Evolutionary conservation across 1,284 basidiomycete genomes (phyloP), one percentile per base, ranked within the genome.

Genomic region (Cryptococcus amylolentus): DNA sequence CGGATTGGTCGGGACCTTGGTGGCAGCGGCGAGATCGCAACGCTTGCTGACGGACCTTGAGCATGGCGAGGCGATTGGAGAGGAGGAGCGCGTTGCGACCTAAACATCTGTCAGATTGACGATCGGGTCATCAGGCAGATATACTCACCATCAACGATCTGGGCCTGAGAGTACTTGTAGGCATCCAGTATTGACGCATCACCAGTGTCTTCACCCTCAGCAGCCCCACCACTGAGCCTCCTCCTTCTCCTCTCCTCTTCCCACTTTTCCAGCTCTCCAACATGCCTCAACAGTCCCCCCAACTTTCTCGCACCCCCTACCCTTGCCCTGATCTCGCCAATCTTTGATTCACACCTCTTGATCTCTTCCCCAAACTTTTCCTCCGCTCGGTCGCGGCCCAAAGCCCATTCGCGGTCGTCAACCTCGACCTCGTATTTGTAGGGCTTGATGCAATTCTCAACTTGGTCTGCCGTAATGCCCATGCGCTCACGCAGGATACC

Each of bases 381-480:
- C 52, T 93, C 82, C 0, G 91, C 85, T 51, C 86, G 81, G 61
- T 82, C 81, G 38, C 94, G 81, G 0, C 95, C 95, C 3, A 81
- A 71, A 67, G 92, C 91, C 96, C 96, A 99, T 73, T 98, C 94
- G 42, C 86, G 81, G 12, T 84, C 83, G 63, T 96, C 91, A 5
- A 83, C 76, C 62, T 83, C 81, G 27, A 95, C 87, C 69, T 97
- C 93, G 74, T 97, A 97, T 81, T 98, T 98, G 84, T 87, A 98
- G 35, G 96, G 96, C 79, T 98, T 99, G 81, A 99, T 96, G 77
- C 91, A 96, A 78, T 98, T 99, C 81, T 99, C 96, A 8, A 99
- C 96, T 78, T 98, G 95, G 73, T 99, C 96, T 1, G 91, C 88
- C 4, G 96, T 93, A 54, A 97, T 78, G 9, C 89, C 88, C 59